Conservation (phyloP, 2,329 filamentous ascomycete genomes). For the Byssochlamys sp. region DNA sequence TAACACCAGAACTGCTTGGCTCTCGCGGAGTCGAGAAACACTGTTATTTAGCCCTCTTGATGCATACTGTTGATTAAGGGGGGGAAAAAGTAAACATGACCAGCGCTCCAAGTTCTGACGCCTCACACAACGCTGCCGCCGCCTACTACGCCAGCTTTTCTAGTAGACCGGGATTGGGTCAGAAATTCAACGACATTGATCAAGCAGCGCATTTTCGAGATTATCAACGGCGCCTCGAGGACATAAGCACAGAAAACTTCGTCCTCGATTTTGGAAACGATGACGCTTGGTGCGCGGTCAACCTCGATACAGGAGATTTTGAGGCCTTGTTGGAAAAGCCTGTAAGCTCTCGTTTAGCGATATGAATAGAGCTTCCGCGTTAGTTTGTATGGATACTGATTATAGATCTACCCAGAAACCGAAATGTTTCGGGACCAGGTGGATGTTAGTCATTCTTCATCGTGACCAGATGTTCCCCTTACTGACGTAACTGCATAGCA, state of each 20-base stretch:
- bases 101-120: neutral
- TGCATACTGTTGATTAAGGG: neutral
- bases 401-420: slow-evolving; percentile 29
- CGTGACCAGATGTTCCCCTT: slow-evolving; percentile 1
- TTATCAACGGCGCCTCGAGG: slow-evolving; percentile 20
- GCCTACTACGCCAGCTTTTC: slow-evolving; percentile 25
- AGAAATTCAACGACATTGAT: slow-evolving; percentile 31
- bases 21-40: neutral
- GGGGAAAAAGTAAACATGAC: neutral
- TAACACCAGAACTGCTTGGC: neutral
- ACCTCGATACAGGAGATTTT: slow-evolving; percentile 27
- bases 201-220: slow-evolving; percentile 20
- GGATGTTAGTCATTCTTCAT: slow-evolving; percentile 49
- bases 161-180: slow-evolving; percentile 9
- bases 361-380: too few species aligned
- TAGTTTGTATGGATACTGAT: neutral
- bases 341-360: slow-evolving; percentile 15
- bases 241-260: slow-evolving; percentile 29
- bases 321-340: slow-evolving; percentile 22
- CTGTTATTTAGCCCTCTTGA: neutral
- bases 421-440: slow-evolving; percentile 49
- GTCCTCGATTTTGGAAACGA: slow-evolving; percentile 36
- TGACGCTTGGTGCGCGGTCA: slow-evolving; percentile 31
- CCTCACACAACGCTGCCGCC: slow-evolving; percentile 11
- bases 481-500: slow-evolving; percentile 34